These are phyloP conservation scores for Plasmodium fragile DNA, from an alignment of 169 alveolate species.

Conservation along the genomic window DNA sequence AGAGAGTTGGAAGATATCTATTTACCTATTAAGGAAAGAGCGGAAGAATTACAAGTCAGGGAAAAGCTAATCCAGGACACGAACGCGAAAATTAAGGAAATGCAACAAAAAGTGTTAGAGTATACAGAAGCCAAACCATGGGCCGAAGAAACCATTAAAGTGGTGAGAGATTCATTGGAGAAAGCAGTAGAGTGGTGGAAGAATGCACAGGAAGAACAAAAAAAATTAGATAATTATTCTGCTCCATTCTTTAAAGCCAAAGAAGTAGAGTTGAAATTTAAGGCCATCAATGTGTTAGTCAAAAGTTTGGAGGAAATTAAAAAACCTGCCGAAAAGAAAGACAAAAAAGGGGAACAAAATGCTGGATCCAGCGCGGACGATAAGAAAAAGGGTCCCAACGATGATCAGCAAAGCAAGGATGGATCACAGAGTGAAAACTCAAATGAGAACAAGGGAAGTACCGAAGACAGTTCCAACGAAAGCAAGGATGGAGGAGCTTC, in stretches of 20 bases:
- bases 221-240: conserved; percentile 70
- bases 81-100: conserved; percentile 36
- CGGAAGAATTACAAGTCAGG: conserved; percentile 62
- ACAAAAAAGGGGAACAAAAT: neutral
- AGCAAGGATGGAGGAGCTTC: neutral
- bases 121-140: conserved; percentile 61
- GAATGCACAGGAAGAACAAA: conserved; percentile 74
- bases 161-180: conserved; percentile 56
- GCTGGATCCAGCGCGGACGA: conserved; percentile 6
- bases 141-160: conserved; percentile 56
- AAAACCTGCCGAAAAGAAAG: conserved; percentile 35
- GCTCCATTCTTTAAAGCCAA: conserved; percentile 70
- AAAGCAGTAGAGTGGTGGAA: conserved; percentile 54
- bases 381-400: conserved; percentile 33
- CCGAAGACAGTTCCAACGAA: conserved; percentile 13
- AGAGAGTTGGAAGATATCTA: conserved; percentile 63
- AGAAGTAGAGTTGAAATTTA: conserved; percentile 55
- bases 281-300: conserved; percentile 1
- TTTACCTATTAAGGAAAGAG: conserved; percentile 73
- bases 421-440: neutral
- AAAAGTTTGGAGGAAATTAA: conserved; percentile 47
- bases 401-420: conserved; percentile 32
- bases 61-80: conserved; percentile 40
- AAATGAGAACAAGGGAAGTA: neutral
- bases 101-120: conserved; percentile 30